A percentile compares a stretch with the other conserved stretches of the same genome.
phyloP scores from a whole-genome alignment of 768 basidiomycete genomes.

The Tremella mesenterica region DNA sequence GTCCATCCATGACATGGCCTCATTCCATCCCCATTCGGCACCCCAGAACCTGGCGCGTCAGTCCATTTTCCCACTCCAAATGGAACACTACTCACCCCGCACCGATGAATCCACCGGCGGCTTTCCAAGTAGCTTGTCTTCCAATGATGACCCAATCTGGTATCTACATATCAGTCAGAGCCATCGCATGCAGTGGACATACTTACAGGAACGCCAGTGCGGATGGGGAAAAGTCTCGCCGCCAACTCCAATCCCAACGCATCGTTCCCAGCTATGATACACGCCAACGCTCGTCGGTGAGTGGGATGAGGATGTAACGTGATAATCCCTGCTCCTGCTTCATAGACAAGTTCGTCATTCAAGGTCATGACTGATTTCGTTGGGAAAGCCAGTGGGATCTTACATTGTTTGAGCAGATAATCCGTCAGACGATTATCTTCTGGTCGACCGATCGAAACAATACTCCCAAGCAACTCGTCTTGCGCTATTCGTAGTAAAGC shows the following conservation, averaged over 20 bases:
- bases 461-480: constrained; percentile 12
- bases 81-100: constrained; percentile 56
- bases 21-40: constrained; percentile 38
- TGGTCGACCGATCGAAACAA: constrained; percentile 35
- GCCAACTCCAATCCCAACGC: constrained; percentile 58
- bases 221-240: constrained; percentile 66
- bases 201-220: constrained; percentile 61
- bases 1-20: constrained; percentile 40
- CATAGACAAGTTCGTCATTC: constrained; percentile 17
- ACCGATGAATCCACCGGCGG: constrained; percentile 64
- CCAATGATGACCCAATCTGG: constrained; percentile 71
- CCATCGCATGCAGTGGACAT: not conserved
- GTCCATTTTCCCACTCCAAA: not conserved
- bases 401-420: constrained; percentile 46
- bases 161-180: constrained; percentile 15
- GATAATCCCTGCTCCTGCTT: constrained; percentile 48
- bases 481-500: constrained; percentile 25
- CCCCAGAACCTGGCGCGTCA: constrained; percentile 35
- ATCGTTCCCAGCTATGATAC: constrained; percentile 60
- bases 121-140: constrained; percentile 51
- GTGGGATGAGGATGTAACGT: constrained; percentile 62
- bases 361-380: constrained; percentile 19
- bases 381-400: constrained; percentile 50
- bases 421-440: constrained; percentile 30
- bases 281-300: constrained; percentile 40